phyloP scores from a whole-genome alignment of 768 basidiomycete species.

The Ramaria sp. region DNA sequence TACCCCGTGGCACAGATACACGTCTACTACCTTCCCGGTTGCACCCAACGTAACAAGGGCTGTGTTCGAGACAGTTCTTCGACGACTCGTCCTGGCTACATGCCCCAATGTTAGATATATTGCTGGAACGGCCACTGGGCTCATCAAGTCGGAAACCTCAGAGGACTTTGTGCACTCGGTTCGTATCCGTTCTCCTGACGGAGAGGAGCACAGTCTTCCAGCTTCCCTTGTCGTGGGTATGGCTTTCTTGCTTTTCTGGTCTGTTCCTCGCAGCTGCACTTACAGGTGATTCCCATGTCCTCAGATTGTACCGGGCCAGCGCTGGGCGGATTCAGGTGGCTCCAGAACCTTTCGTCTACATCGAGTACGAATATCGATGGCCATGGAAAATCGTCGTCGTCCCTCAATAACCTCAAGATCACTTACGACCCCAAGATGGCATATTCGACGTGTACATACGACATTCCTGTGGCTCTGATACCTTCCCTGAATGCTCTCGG shows the following conservation, averaged over 20 bases:
- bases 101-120: slow-evolving; percentile 8
- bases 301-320: slow-evolving; percentile 9
- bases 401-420: slow-evolving; percentile 14
- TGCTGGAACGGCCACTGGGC: slow-evolving; percentile 4
- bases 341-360: background rate
- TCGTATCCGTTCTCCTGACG: background rate
- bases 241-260: background rate
- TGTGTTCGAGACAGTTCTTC: background rate
- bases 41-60: background rate
- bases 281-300: background rate
- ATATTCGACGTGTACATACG: slow-evolving; percentile 15
- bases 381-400: slow-evolving; percentile 10
- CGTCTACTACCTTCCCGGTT: background rate
- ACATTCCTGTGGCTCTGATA: slow-evolving; percentile 5
- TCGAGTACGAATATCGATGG: slow-evolving; percentile 6
- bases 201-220: slow-evolving; percentile 1
- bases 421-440: slow-evolving; percentile 19
- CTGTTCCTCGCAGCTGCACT: background rate
- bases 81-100: background rate
- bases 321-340: slow-evolving; percentile 3
- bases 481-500: slow-evolving; percentile 10
- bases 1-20: background rate
- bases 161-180: background rate
- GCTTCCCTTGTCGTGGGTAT: slow-evolving; percentile 1
- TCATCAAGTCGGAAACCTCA: background rate